phyloP scores from a whole-genome alignment of 2,329 filamentous ascomycete species.

The Ploettnerulaceae sp. region DNA sequence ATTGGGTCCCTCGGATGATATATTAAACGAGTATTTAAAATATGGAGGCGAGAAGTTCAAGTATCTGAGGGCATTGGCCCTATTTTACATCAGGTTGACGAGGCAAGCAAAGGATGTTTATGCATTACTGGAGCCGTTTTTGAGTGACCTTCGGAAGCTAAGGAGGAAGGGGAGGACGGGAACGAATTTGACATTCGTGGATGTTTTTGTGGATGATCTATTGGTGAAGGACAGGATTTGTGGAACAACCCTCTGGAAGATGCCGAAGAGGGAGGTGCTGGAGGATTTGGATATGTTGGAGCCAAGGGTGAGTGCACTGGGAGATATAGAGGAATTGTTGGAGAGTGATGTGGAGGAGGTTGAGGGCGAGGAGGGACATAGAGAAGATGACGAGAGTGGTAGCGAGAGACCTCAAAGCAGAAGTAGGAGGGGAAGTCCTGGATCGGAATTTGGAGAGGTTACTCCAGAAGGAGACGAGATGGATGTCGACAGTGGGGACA shows the following conservation, averaged over 20 bases:
- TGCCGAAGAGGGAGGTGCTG: constrained; percentile 74
- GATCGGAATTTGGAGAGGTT: constrained; percentile 39
- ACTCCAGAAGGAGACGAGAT: constrained; percentile 21
- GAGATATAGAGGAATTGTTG: constrained; percentile 69
- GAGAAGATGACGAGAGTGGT: constrained; percentile 9
- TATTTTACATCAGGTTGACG: constrained; percentile 90
- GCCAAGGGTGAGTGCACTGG: constrained; percentile 76
- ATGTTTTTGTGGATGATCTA: constrained; percentile 91
- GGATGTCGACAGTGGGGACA: constrained; percentile 19
- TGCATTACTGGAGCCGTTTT: constrained; percentile 69
- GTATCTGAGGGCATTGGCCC: constrained; percentile 83
- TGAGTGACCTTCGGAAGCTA: constrained; percentile 80
- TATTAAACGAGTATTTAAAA: constrained; percentile 74
- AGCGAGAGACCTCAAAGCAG: constrained; percentile 12
- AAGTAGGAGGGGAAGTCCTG: constrained; percentile 32
- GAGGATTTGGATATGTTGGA: constrained; percentile 89
- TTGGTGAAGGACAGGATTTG: constrained; percentile 86
- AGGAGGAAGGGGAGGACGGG: constrained; percentile 69
- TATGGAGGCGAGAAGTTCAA: constrained; percentile 73
- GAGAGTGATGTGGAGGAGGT: constrained; percentile 41
- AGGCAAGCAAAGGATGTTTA: constrained; percentile 80
- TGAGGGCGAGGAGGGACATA: constrained; percentile 17
- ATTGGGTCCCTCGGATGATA: constrained; percentile 71
- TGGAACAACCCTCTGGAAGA: constrained; percentile 86
- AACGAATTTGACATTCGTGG: constrained; percentile 73